Evolutionary conservation across 2,329 filamentous ascomycete genomes (phyloP).

Genomic region (Fusarium chuoi): DNA sequence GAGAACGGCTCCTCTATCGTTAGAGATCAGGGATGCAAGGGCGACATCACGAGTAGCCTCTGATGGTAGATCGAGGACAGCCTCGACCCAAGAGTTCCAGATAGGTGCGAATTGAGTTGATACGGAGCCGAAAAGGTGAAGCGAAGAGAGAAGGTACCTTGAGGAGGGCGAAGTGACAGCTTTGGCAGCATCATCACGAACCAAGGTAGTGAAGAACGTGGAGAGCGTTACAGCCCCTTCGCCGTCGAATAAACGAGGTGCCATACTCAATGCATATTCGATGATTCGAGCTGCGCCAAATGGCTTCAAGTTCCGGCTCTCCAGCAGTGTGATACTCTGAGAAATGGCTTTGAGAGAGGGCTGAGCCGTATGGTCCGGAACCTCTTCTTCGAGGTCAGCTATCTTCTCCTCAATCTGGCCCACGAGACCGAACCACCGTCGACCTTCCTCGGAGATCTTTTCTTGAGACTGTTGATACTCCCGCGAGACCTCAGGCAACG

Average conservation of each 20-base stretch:
- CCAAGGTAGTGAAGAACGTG: conserved; percentile 59
- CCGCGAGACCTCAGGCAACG: conserved; percentile 83
- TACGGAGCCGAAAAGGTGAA: conserved; percentile 65
- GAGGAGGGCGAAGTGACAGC: conserved; percentile 77
- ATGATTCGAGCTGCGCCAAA: conserved; percentile 64
- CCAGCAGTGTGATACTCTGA: conserved; percentile 56
- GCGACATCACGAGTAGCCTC: conserved; percentile 44
- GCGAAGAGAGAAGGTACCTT: conserved; percentile 70
- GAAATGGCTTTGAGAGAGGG: conserved; percentile 48
- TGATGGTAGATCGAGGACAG: conserved; percentile 50
- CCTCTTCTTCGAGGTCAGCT: conserved; percentile 12
- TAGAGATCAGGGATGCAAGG: conserved; percentile 60
- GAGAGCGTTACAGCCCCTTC: conserved; percentile 51
- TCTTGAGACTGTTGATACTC: conserved; percentile 80
- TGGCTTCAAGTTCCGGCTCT: conserved; percentile 65
- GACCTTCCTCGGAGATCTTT: conserved; percentile 71
- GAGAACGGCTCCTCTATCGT: conserved; percentile 52
- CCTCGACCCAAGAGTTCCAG: conserved; percentile 58
- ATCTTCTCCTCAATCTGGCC: conserved; percentile 56
- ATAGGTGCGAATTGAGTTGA: conserved; percentile 52
- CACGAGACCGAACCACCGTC: conserved; percentile 73
- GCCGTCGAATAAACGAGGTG: conserved; percentile 55
- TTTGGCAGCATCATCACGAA: conserved; percentile 64
- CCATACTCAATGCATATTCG: conserved; percentile 50
- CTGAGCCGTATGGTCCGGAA: conserved; percentile 45